Base-by-base conservation (phyloP, 257 asterid genomes). In the Salvia splendens region DNA sequence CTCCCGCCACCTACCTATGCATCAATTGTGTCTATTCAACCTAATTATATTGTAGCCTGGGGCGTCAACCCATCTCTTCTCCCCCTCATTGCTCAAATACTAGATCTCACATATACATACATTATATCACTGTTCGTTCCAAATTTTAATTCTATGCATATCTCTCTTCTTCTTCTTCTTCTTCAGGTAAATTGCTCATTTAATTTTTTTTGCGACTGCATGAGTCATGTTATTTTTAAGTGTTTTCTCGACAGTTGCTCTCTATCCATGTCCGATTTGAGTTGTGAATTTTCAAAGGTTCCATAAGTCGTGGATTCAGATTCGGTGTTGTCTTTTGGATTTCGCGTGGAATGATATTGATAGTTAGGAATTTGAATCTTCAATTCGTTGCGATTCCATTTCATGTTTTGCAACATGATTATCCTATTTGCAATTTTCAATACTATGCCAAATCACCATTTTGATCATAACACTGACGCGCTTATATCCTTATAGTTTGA, bases 131-230 rank as follows among this genome's bases (percentile, higher is more conserved):
- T 41, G 50, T 62, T 43, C 56, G 57, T 62, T 43, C 50, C 61
- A 49, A 46, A 71, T 69, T 75, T 77, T 67, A 55, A 69, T 68
- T 78, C 68, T 46, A 51, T 67, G 58, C 73, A 65, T 78, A 81
- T 59, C 58, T 62, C 24, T 55, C 60, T 74, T 36, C 56, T 58
- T 55, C 53, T 71, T 64, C 15, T 62, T 66, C 74, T 71, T 64
- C 15, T 62, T 66, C 74, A 66, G 82, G 85, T 79, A 80, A 53
- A 20, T 61, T 69, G 46, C 30, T 15, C 51, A 4, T 70, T 48
- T 56, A 3, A 20, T 20, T 52, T n/a, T 28, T 5, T 32, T 16
- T 24, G n/a, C 55, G 30, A 7, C 42, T 62, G 67, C 67, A 62
- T 62, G 67, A 43, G 6, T 62, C 50, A 3, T 43, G 53, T 12